Conservation (phyloP, 2,329 filamentous ascomycete genomes). For the Aureobasidium mangrovei region DNA sequence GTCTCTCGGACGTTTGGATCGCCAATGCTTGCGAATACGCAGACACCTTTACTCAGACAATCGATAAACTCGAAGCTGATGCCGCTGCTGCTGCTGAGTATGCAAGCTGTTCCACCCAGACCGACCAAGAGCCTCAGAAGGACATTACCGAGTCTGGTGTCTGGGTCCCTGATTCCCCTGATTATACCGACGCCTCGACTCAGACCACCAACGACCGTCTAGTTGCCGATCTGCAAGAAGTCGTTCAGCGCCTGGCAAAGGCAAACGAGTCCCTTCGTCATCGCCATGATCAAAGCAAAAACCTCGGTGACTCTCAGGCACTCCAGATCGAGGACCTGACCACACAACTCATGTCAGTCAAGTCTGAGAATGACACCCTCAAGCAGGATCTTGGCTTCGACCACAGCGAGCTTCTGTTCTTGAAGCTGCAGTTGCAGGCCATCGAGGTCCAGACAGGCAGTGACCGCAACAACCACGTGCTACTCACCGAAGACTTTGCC, state of each 20-base stretch:
- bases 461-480: conserved; percentile 17
- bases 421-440: conserved; percentile 32
- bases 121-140: background rate
- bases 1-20: conserved; percentile 5
- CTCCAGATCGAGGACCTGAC: conserved; percentile 25
- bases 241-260: conserved; percentile 23
- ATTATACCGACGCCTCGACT: background rate
- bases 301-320: conserved; percentile 25
- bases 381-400: conserved; percentile 30
- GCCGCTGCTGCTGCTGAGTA: background rate
- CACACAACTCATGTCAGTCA: conserved; percentile 24
- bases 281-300: conserved; percentile 26
- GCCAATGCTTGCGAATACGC: background rate
- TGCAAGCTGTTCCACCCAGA: background rate
- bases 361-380: conserved; percentile 31
- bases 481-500: conserved; percentile 25
- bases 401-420: conserved; percentile 31
- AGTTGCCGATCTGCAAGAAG: conserved; percentile 23
- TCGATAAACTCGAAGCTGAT: background rate
- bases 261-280: conserved; percentile 26
- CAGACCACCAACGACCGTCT: conserved; percentile 19
- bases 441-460: conserved; percentile 27
- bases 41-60: conserved; percentile 2
- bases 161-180: background rate
- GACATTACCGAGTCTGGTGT: conserved; percentile 6